Base-by-base conservation (phyloP, 2,329 filamentous ascomycete genomes). In the Monosporascus sp. region DNA sequence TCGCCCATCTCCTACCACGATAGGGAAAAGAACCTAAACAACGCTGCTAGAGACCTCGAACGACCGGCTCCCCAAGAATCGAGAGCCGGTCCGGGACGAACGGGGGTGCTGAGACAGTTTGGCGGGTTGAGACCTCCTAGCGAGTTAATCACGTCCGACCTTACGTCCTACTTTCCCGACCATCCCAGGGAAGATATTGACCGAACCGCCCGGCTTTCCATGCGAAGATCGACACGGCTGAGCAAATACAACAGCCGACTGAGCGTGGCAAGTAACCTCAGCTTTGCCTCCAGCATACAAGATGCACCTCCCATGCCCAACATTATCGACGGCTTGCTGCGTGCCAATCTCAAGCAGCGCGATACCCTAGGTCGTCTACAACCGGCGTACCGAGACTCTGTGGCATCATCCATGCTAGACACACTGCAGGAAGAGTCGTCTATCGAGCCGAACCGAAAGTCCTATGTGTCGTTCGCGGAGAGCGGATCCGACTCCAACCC, bases 131-230 rank as follows among this genome's bases (percentile, higher is more conserved):
- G 94, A 62, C 94, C 94, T 18, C 94, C 94, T 1, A 97, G 93
- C 74, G 94, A 99, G 75, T 82, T 99, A 68, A 99, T 99, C 67
- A 93, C 93, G 26, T 96, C 94, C 22, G 94, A 99, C 68, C 77
- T 99, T 55, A 94, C 91, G 1, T 96, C 92, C 0, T 99, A 97
- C 76, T 99, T 99, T 78, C 94, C 94, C 0, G 91, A 96, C 65
- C 93, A 97, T 64, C 86, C 92, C 49, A 86, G 90, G 52, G 92
- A 96, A 68, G 91, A 96, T 63, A 97, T 99, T 67, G 94, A 97
- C 70, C 88, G 91, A 62, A 97, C 94, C 0, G 92, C 96, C 58
- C 88, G 94, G 48, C 83, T 97, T 72, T 97, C 93, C 1, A 88
- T 97, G 70, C 84, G 93, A 61, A 84, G 94, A 61, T 97, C 93